Base-by-base conservation (phyloP, 495 filamentous ascomycete species). In the Aspergillus avenaceus region DNA sequence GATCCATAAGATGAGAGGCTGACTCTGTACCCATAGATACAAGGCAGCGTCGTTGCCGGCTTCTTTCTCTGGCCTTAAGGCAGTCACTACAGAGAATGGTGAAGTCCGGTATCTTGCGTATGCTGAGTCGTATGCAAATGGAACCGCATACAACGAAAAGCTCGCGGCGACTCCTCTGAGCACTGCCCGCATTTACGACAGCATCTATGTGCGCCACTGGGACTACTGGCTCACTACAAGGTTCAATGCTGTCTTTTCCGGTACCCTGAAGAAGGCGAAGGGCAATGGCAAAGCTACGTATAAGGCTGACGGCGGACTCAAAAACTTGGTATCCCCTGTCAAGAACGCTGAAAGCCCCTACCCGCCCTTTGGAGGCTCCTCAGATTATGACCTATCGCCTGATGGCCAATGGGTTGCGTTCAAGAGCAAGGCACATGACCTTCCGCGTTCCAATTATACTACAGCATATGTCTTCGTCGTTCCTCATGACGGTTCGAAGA, bases 191-290 rank as follows among this genome's bases (percentile, higher is more conserved):
- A 75, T 88, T 27, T 91, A 90, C 58, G 78, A 80, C 42, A 77
- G 75, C 48, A 75, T 88, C 37, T 91, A 88, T 60, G 81, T 85
- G 28, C 79, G 88, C 16, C 87, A 92, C 59, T 92, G 88, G 88
- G 86, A 91, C 54, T 64, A 64, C 18, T 91, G 84, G 60, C 70
- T 84, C 14, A 79, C 80, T 1, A 66, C 72, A 3, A 45, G 65
- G 21, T 69, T 72, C 41, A 72, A 77, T 45, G 67, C 74, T 9
- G 66, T 79, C 19, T 79, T 77, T 40, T 72, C 62, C 0, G 74
- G 74, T 13, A 62, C 59, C 4, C 53, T 79, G 18, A 58, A 53
- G 28, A 58, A 56, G 37, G 58, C 52, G 14, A 46, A 47, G 28
- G 32, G 55, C n/a, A 32, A 52, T 16, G 52, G 43, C 0, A 50